Percentiles rank a stretch among this genome's conserved stretches.
phyloP scores from a whole-genome alignment of 805 yeast species.

The Kazachstania bromeliacearum region DNA sequence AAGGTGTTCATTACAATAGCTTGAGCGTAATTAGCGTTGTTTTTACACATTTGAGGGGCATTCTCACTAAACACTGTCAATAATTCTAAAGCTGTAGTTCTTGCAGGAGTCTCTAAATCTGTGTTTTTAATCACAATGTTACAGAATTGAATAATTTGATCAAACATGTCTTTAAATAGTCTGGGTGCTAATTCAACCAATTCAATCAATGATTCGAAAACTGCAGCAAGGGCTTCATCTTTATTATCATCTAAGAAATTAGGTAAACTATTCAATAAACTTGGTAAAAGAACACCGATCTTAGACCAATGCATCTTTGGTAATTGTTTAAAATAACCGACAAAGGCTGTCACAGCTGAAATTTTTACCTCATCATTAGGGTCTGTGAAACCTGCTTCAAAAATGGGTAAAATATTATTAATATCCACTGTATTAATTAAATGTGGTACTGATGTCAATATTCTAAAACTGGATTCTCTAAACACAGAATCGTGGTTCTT shows the following conservation, averaged over 20 bases:
- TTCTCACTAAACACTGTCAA: constrained; percentile 86
- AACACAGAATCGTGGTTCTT: constrained; percentile 48
- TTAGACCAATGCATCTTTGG: constrained; percentile 73
- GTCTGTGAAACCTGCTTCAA: constrained; percentile 76
- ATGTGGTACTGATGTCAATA: constrained; percentile 76
- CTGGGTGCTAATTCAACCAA: constrained; percentile 90
- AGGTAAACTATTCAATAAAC: constrained; percentile 77
- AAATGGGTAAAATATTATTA: constrained; percentile 52
- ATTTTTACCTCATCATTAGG: constrained; percentile 73
- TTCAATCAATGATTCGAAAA: constrained; percentile 83
- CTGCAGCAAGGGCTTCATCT: constrained; percentile 72
- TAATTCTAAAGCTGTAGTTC: constrained; percentile 82
- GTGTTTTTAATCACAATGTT: constrained; percentile 73
- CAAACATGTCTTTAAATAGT: constrained; percentile 85
- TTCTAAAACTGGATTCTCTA: constrained; percentile 87
- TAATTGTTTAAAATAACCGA: constrained; percentile 72
- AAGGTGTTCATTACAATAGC: constrained; percentile 66
- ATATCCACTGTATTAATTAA: constrained; percentile 54
- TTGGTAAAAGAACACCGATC: constrained; percentile 72
- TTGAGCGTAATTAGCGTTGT: constrained; percentile 61
- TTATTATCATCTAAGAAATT: constrained; percentile 71
- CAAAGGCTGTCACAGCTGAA: constrained; percentile 87
- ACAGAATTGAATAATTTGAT: constrained; percentile 77
- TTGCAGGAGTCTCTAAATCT: constrained; percentile 68
- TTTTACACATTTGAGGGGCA: constrained; percentile 90